Evolutionary conservation across 306 rosid genomes (phyloP), one percentile per base, ranked within the genome.

Genomic region (Bauhinia variegata): DNA sequence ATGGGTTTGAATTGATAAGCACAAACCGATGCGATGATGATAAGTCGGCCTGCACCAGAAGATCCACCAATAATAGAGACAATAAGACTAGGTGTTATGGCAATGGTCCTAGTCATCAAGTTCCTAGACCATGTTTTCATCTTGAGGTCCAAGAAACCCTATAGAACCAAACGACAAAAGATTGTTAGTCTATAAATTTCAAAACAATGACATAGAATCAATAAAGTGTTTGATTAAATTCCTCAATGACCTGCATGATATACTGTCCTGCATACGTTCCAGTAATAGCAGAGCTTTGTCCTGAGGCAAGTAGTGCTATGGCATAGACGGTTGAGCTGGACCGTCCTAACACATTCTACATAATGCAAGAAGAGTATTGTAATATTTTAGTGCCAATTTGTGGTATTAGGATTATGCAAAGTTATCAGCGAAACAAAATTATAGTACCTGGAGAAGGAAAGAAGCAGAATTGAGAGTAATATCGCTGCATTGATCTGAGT

Each of bases 221-320:
- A 49, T 2, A 6, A 49, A 2, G 34, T 62, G 54, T 13, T 56
- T 11, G 36, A 32, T 55, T 52, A 34, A 50, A 8, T 73, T 50
- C 9, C 17, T 3, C n/a, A 37, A 19, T 63, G 49, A 92, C 98
- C 98, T 93, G 95, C 98, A 93, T 93, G 34, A 93, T 85, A 69
- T 38, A 81, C 12, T 81, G 85, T 0, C 98, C 98, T 28, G 98
- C 97, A 78, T 93, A 93, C 43, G 98, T 93, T 71, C 98, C 96
- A 23, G 95, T 89, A 32, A 92, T 92, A 48, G 92, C 80, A 5
- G 98, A 92, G 86, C 98, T 92, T 65, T 92, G 96, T 17, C 98
- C 98, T 7, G 97, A 93, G 66, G 98, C 97, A 8, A 93, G 74
- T 38, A 93, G 17, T 17, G 98, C 98, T 57, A 89, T 75, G 70